A percentile compares a stretch with the other conserved stretches of the same genome.
Conservation (phyloP, 108 stramenopile genomes). For the Skeletonema tropicum region DNA sequence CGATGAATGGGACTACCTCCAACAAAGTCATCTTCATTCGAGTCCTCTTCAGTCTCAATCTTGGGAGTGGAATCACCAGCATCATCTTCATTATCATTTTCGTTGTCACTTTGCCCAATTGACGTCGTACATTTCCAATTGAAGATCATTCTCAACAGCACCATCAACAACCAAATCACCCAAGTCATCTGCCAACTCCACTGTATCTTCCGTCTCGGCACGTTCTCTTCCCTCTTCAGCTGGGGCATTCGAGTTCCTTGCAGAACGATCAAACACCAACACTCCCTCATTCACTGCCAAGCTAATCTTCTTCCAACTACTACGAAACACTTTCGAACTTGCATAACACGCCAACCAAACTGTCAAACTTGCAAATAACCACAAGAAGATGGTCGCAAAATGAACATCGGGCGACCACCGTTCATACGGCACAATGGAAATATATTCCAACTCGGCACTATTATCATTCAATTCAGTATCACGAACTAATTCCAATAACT, state of each 20-base stretch:
- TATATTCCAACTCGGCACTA: conserved; percentile 10
- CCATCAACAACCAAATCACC: conserved; percentile 6
- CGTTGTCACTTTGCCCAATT: conserved; percentile 1
- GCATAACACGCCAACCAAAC: conserved; percentile 61
- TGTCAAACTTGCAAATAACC: conserved; percentile 72
- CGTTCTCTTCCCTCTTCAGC: conserved; percentile 16
- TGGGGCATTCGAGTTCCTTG: background rate
- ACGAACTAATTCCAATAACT: conserved; percentile 25
- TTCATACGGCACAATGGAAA: conserved; percentile 36
- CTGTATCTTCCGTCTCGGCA: conserved; percentile 45
- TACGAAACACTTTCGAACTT: conserved; percentile 65
- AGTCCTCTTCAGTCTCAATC: background rate
- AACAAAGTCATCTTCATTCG: conserved; percentile 19
- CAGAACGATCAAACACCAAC: conserved; percentile 22
- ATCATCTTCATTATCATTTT: conserved; percentile 3
- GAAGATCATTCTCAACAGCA: conserved; percentile 9
- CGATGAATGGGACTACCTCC: background rate
- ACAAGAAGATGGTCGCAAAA: conserved; percentile 61
- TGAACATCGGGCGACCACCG: conserved; percentile 67
- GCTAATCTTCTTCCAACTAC: conserved; percentile 37
- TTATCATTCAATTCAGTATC: conserved; percentile 10
- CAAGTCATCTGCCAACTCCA: conserved; percentile 39
- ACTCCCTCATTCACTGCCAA: conserved; percentile 35
- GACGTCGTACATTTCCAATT: conserved; percentile 24
- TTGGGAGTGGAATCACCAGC: conserved; percentile 3